Evolutionary conservation across 1,139 yeast species (phyloP).

Genomic region (Zygosaccharomyces sapae): DNA sequence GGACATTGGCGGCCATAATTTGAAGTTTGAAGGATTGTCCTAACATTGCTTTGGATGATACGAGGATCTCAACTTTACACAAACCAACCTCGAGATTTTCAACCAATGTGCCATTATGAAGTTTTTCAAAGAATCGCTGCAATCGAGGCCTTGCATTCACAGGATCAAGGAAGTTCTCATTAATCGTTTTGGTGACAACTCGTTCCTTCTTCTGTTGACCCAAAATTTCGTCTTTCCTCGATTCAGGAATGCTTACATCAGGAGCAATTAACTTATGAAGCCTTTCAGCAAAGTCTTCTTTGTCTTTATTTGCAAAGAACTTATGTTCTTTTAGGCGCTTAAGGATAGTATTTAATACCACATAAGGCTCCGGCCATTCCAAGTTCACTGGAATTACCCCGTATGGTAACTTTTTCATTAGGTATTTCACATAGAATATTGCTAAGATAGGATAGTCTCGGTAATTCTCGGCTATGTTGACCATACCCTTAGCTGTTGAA

Average conservation of each 20-base stretch:
- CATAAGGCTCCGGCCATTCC: constrained; percentile 7
- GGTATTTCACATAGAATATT: constrained; percentile 5
- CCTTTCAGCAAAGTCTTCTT: not conserved
- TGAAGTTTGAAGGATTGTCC: not conserved
- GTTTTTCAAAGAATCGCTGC: not conserved
- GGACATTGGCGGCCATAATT: not conserved
- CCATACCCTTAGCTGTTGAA: not conserved
- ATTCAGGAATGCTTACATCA: not conserved
- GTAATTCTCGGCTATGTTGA: constrained; percentile 2
- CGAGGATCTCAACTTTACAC: not conserved
- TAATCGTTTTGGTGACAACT: not conserved
- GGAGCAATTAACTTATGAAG: not conserved
- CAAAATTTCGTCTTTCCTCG: not conserved
- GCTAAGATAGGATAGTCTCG: constrained; percentile 6
- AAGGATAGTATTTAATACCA: constrained; percentile 7
- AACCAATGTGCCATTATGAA: not conserved
- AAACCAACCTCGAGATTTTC: not conserved
- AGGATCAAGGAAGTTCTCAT: not conserved
- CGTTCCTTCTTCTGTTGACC: not conserved
- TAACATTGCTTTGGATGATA: not conserved
- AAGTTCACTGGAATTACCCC: constrained; percentile 4
- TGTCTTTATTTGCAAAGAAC: not conserved
- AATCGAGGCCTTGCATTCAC: not conserved
- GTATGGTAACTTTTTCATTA: constrained; percentile 7
- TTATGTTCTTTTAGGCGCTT: constrained; percentile 4